phyloP scores from a whole-genome alignment of 1,284 basidiomycete genomes.

The Apiotrichum porosum region DNA sequence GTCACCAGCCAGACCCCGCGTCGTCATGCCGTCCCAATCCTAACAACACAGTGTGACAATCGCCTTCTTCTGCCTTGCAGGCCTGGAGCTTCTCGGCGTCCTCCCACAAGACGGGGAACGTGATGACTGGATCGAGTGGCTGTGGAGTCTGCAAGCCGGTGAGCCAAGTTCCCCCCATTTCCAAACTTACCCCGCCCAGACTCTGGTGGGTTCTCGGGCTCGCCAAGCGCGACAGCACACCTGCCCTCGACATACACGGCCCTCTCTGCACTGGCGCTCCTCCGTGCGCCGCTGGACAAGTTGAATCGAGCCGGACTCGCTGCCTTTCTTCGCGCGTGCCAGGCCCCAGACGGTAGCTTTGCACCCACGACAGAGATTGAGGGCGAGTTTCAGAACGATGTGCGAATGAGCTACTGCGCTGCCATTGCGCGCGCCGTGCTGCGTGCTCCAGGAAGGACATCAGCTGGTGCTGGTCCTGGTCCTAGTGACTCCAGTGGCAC shows the following conservation, averaged over 20 bases:
- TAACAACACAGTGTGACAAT: conserved; percentile 69
- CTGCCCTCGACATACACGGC: conserved; percentile 92
- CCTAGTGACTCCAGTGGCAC: too few species aligned
- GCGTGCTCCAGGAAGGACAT: conserved; percentile 56
- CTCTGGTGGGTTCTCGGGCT: conserved; percentile 68
- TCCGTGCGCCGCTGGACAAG: conserved; percentile 74
- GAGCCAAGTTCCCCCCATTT: conserved; percentile 9
- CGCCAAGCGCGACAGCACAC: conserved; percentile 64
- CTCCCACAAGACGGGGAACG: conserved; percentile 57
- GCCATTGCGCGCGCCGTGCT: conserved; percentile 48
- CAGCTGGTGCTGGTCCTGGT: too few species aligned
- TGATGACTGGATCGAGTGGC: conserved; percentile 70
- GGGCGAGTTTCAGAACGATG: conserved; percentile 43
- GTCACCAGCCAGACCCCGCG: too few species aligned
- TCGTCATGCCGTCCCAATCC: too few species aligned
- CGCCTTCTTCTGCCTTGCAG: conserved; percentile 77
- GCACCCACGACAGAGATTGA: conserved; percentile 56
- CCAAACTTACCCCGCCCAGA: not conserved
- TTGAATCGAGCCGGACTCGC: conserved; percentile 52
- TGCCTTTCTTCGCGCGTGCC: conserved; percentile 63
- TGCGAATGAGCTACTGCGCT: conserved; percentile 80
- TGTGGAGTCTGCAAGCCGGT: conserved; percentile 74
- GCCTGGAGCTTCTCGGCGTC: conserved; percentile 65
- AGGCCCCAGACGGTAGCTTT: conserved; percentile 77
- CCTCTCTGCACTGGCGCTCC: conserved; percentile 68